A percentile compares a stretch with the other conserved stretches of the same genome.
Evolutionary conservation across 345 rosid species (phyloP).

Genomic region (Gossypium mustelinum): DNA sequence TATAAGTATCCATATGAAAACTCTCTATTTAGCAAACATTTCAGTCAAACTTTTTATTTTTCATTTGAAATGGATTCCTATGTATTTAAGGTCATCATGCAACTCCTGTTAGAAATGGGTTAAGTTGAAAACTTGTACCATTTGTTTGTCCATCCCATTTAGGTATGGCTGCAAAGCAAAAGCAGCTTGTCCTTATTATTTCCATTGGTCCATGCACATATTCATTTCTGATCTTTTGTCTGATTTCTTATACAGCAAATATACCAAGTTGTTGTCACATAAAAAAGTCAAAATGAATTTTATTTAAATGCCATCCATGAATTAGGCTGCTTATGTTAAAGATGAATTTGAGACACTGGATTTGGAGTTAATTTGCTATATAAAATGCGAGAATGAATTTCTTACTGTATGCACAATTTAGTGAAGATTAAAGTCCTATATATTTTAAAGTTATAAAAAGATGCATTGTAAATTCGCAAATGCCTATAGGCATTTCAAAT

Average conservation of each 20-base stretch:
- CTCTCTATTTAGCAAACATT: background rate
- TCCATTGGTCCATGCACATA: background rate
- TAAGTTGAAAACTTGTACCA: background rate
- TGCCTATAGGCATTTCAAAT: background rate
- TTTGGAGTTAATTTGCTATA: background rate
- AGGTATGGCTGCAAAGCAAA: background rate
- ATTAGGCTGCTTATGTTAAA: background rate
- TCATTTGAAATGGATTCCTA: background rate
- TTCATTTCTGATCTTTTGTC: background rate
- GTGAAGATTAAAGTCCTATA: background rate
- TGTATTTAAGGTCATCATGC: background rate
- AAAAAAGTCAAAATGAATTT: background rate
- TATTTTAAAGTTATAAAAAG: background rate
- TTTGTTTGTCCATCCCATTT: background rate
- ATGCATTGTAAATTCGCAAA: background rate
- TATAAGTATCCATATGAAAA: background rate
- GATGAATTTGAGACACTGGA: background rate
- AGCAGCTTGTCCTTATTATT: background rate
- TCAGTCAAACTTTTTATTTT: background rate
- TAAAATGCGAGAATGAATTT: background rate
- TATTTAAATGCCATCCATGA: background rate
- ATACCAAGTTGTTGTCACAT: background rate
- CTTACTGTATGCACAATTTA: background rate
- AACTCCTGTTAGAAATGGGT: background rate
- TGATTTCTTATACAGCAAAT: background rate